phyloP scores from a whole-genome alignment of 2,329 filamentous ascomycete species.

The Escovopsis sp. region DNA sequence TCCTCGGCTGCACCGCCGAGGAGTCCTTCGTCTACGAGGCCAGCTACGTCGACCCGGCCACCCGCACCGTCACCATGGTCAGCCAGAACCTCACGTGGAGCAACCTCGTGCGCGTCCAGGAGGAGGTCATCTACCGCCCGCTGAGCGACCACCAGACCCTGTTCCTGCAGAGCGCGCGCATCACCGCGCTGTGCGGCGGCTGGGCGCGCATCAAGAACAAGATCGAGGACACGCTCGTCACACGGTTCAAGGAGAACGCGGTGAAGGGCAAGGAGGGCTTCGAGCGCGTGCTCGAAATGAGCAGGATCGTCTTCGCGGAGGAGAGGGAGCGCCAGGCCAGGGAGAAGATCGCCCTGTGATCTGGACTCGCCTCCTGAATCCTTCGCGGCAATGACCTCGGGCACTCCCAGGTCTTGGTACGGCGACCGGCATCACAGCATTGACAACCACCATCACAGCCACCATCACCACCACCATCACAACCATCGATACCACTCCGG shows the following conservation, averaged over 20 bases:
- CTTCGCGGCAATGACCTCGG: no score
- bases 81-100: conserved; percentile 88
- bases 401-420: no score
- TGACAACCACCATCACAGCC: no score
- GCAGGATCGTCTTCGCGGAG: conserved; percentile 77
- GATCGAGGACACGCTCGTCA: conserved; percentile 84
- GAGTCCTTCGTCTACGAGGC: conserved; percentile 88
- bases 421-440: no score
- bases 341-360: conserved; percentile 5
- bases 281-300: conserved; percentile 88
- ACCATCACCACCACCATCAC: no score
- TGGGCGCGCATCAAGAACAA: conserved; percentile 96
- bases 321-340: conserved; percentile 48
- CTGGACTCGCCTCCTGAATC: no score
- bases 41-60: conserved; percentile 74
- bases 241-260: conserved; percentile 83
- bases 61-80: conserved; percentile 89
- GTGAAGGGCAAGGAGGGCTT: conserved; percentile 84
- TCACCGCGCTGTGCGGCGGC: conserved; percentile 86
- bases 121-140: conserved; percentile 79
- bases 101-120: conserved; percentile 80
- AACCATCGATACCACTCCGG: no score
- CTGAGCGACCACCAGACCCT: conserved; percentile 45
- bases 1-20: conserved; percentile 60
- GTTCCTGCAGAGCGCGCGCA: conserved; percentile 80